Evolutionary conservation across 345 rosid species (phyloP).

Genomic region (Fremontodendron californicum): DNA sequence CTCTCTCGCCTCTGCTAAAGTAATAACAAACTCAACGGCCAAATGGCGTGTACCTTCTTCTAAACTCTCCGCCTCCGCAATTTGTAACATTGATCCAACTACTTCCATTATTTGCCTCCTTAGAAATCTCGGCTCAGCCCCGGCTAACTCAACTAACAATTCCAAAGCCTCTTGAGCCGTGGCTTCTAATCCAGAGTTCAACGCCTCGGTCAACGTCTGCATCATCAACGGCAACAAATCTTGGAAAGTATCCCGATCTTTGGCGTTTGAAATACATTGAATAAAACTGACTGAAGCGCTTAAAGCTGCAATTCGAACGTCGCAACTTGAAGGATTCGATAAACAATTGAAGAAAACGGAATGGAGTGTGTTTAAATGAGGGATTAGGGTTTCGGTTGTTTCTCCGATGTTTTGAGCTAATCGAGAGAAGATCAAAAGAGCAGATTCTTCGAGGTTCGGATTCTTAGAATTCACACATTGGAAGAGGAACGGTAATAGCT

Average conservation of each 20-base stretch:
- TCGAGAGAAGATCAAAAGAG: slow-evolving; percentile 57
- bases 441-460: slow-evolving; percentile 45
- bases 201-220: slow-evolving; percentile 58
- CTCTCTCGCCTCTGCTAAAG: slow-evolving; percentile 67
- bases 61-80: slow-evolving; percentile 60
- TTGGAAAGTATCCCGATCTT: slow-evolving; percentile 56
- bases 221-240: slow-evolving; percentile 64
- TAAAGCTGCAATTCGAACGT: slow-evolving; percentile 53
- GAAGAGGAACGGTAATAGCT: slow-evolving; percentile 56
- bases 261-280: slow-evolving; percentile 42
- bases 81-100: slow-evolving; percentile 67
- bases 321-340: slow-evolving; percentile 29
- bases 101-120: slow-evolving; percentile 56
- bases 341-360: slow-evolving; percentile 47
- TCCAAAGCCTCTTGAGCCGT: slow-evolving; percentile 73
- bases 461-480: slow-evolving; percentile 48
- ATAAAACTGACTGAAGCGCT: slow-evolving; percentile 52
- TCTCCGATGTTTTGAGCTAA: slow-evolving; percentile 58
- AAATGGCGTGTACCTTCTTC: slow-evolving; percentile 68
- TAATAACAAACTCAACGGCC: slow-evolving; percentile 59
- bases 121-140: slow-evolving; percentile 57
- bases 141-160: slow-evolving; percentile 61
- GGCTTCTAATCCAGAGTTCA: slow-evolving; percentile 51
- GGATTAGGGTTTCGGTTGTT: slow-evolving; percentile 31
- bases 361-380: slow-evolving; percentile 43